Percentiles rank a stretch among this genome's conserved stretches.
Conservation (phyloP, 768 basidiomycete species). For the Lactarius vividus region DNA sequence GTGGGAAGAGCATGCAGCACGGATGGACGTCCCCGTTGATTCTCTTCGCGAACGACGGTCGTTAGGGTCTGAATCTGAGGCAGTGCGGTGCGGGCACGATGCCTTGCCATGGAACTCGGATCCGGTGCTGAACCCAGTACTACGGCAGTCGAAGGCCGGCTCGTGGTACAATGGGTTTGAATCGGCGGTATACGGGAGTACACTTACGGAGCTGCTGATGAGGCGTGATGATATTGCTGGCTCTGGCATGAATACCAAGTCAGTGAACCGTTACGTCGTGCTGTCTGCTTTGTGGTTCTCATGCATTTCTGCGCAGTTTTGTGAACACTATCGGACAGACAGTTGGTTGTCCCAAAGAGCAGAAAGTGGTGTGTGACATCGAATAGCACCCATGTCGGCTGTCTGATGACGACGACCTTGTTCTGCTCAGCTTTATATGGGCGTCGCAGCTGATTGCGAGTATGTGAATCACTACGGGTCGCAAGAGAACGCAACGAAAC, state of each 20-base stretch:
- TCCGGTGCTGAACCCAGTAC: conserved; percentile 49
- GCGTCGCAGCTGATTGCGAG: conserved; percentile 84
- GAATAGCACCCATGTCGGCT: background rate
- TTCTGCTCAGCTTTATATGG: conserved; percentile 60
- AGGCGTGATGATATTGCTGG: conserved; percentile 58
- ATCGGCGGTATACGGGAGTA: conserved; percentile 23
- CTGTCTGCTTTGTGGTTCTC: background rate
- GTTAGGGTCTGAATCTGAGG: conserved; percentile 20
- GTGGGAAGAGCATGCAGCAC: conserved; percentile 45
- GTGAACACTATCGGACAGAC: conserved; percentile 63
- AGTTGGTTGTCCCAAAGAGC: conserved; percentile 67
- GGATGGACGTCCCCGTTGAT: conserved; percentile 30
- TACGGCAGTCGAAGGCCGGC: conserved; percentile 36
- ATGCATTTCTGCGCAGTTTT: conserved; percentile 49
- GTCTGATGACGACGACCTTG: background rate
- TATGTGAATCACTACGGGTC: conserved; percentile 66
- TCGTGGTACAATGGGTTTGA: conserved; percentile 45
- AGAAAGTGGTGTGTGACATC: conserved; percentile 55
- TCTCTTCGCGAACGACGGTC: conserved; percentile 12
- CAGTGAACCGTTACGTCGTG: conserved; percentile 3
- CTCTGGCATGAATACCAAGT: conserved; percentile 55
- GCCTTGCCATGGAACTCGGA: conserved; percentile 62
- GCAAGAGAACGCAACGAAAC: conserved; percentile 61
- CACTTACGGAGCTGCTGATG: conserved; percentile 38
- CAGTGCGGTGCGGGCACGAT: conserved; percentile 67